Evolutionary conservation across 352 stramenopile species (phyloP).

Genomic region (Pythium vanterpoolii): DNA sequence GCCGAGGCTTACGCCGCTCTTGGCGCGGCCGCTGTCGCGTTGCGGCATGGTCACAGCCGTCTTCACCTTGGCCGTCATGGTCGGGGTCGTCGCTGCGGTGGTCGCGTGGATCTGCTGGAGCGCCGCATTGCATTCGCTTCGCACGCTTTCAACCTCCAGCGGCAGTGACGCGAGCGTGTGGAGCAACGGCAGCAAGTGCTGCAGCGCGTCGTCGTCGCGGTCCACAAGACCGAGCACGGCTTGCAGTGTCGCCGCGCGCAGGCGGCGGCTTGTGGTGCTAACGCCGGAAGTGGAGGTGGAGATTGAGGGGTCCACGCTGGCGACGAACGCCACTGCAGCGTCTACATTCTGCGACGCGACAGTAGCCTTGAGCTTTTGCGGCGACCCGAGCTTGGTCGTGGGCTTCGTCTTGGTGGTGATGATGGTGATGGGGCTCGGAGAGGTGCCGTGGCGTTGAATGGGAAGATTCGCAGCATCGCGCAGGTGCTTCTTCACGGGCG

Average conservation of each 20-base stretch:
- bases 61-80: not conserved
- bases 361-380: slow-evolving; percentile 20
- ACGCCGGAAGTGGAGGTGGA: not conserved
- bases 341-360: slow-evolving; percentile 7
- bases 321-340: not conserved
- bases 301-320: not conserved
- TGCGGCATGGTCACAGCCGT: not conserved
- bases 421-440: not conserved
- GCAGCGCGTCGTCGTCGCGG: slow-evolving; percentile 42
- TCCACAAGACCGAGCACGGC: slow-evolving; percentile 52
- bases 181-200: slow-evolving; percentile 49
- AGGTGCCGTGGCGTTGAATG: not conserved
- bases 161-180: slow-evolving; percentile 37
- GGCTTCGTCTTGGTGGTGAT: not conserved
- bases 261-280: not conserved
- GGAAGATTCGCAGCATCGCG: slow-evolving; percentile 13
- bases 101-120: slow-evolving; percentile 31
- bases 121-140: slow-evolving; percentile 35
- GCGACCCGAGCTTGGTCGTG: slow-evolving; percentile 9
- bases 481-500: slow-evolving; percentile 61
- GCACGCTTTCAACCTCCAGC: slow-evolving; percentile 36
- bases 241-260: slow-evolving; percentile 46
- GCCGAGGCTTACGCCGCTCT: slow-evolving; percentile 35
- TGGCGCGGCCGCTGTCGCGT: slow-evolving; percentile 38
- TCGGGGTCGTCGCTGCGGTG: not conserved